Percentiles rank a stretch among this genome's conserved stretches.
phyloP scores from a whole-genome alignment of 2,329 filamentous ascomycete species.

The Aspergillus sp. region DNA sequence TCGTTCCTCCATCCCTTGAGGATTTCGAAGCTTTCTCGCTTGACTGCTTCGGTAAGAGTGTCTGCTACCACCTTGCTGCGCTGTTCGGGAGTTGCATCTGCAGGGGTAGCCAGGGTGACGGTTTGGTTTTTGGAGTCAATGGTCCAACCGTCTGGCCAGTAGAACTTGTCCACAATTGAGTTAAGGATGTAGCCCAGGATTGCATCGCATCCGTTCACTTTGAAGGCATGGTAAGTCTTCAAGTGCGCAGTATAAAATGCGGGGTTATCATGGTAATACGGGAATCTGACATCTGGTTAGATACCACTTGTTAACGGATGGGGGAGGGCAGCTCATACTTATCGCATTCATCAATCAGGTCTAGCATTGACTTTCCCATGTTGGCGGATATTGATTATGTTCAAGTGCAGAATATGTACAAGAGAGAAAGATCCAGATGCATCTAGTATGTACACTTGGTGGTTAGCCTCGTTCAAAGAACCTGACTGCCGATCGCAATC shows the following conservation, averaged over 20 bases:
- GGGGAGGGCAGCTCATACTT: constrained; percentile 28
- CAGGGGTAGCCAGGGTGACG: constrained; percentile 56
- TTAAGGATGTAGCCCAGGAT: constrained; percentile 57
- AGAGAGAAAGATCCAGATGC: neutral
- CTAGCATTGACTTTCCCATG: constrained; percentile 45
- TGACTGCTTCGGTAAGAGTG: constrained; percentile 64
- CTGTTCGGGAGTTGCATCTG: constrained; percentile 54
- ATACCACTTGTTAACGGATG: neutral
- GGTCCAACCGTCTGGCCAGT: constrained; percentile 52
- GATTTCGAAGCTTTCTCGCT: constrained; percentile 67
- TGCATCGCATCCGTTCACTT: constrained; percentile 61
- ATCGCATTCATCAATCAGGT: constrained; percentile 55
- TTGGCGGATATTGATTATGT: constrained; percentile 3
- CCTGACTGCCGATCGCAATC: too few species aligned
- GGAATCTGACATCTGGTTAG: constrained; percentile 57
- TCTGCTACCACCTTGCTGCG: constrained; percentile 55
- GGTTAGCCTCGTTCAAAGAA: too few species aligned
- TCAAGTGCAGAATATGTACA: neutral
- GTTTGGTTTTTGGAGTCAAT: constrained; percentile 58
- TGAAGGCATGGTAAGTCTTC: constrained; percentile 58
- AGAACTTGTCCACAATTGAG: constrained; percentile 38
- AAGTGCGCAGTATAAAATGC: constrained; percentile 52
- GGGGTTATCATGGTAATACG: constrained; percentile 62
- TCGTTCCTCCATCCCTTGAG: constrained; percentile 78
- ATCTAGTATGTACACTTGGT: constrained; percentile 1